phyloP scores from a whole-genome alignment of 2,329 filamentous ascomycete genomes.

The Colletotrichum nymphaeae region DNA sequence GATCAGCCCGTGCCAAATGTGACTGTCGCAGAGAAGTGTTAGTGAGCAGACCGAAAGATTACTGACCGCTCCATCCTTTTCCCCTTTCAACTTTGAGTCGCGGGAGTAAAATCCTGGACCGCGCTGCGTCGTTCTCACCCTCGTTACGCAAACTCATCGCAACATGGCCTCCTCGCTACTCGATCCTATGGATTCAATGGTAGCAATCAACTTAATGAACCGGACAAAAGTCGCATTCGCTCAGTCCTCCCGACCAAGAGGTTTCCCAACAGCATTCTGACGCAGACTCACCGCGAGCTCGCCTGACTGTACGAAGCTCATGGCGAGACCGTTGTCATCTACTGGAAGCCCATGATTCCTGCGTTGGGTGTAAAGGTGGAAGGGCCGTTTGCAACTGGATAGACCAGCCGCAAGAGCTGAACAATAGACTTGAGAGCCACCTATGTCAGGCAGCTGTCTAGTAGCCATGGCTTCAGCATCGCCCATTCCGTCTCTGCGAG shows the following conservation, averaged over 20 bases:
- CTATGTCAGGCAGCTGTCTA: conserved; percentile 39
- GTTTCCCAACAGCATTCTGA: not conserved
- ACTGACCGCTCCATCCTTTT: no score
- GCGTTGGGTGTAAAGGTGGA: no score
- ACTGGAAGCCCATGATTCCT: not conserved
- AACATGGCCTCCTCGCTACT: not conserved
- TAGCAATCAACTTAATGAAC: not conserved
- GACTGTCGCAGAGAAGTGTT: no score
- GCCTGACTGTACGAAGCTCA: not conserved
- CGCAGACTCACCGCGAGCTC: not conserved
- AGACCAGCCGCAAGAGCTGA: not conserved
- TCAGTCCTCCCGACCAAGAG: not conserved
- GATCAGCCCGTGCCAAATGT: no score
- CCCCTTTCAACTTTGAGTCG: not conserved
- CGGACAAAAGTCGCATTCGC: not conserved
- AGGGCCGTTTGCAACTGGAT: not conserved
- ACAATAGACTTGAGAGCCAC: conserved; percentile 21
- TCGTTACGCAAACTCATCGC: no score
- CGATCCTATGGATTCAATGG: not conserved
- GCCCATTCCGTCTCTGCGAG: conserved; percentile 42
- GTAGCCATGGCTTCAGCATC: conserved; percentile 45
- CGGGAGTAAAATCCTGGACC: no score
- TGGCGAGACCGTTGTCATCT: not conserved
- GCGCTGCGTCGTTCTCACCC: not conserved
- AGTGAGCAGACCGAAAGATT: no score